Evolutionary conservation across 2,329 filamentous ascomycete species (phyloP).

Genomic region (Paecilomyces variotii): DNA sequence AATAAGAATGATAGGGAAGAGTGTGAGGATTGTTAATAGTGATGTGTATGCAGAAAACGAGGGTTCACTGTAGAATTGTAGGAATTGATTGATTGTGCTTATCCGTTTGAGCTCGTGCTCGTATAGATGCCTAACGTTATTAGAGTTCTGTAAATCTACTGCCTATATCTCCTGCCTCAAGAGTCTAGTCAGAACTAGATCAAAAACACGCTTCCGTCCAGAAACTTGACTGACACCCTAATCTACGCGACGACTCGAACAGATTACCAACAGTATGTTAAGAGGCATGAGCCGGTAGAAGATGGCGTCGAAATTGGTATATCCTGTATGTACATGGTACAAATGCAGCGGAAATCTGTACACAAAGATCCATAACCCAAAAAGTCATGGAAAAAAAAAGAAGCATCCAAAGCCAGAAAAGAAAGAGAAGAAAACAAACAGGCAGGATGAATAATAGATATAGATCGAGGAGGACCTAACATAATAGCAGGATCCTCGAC

Average conservation of each 20-base stretch:
- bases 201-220: background rate
- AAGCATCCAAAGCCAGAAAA: background rate
- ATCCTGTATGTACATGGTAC: constrained; percentile 2
- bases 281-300: background rate
- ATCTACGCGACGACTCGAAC: background rate
- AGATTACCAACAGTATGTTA: background rate
- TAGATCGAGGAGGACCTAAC: background rate
- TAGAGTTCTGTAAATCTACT: too few relatives aligned
- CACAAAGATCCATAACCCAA: background rate
- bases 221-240: background rate
- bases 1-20: constrained; percentile 7
- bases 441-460: background rate
- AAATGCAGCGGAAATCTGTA: constrained; percentile 1
- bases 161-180: too few relatives aligned
- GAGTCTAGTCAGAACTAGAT: too few relatives aligned
- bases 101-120: too few relatives aligned
- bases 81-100: too few relatives aligned
- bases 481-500: background rate
- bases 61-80: too few relatives aligned
- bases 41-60: background rate
- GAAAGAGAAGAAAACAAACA: background rate
- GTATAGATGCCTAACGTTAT: too few relatives aligned
- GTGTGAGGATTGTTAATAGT: constrained; percentile 21
- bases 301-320: background rate
- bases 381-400: background rate